Evolutionary conservation across 768 basidiomycete species (phyloP).

Genomic region (Kwoniella sp.): DNA sequence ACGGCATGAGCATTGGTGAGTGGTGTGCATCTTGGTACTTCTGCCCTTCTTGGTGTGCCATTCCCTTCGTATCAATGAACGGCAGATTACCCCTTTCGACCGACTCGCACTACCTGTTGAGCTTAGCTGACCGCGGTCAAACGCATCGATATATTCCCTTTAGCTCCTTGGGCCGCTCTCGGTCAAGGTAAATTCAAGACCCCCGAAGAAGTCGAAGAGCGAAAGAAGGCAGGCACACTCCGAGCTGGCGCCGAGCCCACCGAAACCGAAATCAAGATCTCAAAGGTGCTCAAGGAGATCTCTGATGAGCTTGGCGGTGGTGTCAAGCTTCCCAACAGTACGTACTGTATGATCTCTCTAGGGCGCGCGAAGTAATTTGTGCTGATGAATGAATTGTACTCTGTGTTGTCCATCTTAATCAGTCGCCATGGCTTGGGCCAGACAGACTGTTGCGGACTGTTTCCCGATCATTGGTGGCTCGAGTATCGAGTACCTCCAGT

Average conservation of each 20-base stretch:
- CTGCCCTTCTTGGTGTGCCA: background rate
- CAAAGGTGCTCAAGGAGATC: slow-evolving; percentile 40
- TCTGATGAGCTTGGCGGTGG: slow-evolving; percentile 43
- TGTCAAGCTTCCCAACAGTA: slow-evolving; percentile 25
- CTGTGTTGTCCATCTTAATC: background rate
- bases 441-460: slow-evolving; percentile 39
- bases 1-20: slow-evolving; percentile 27
- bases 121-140: slow-evolving; percentile 32
- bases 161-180: slow-evolving; percentile 59
- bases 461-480: slow-evolving; percentile 51
- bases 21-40: background rate
- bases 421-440: slow-evolving; percentile 47
- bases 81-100: too few relatives aligned
- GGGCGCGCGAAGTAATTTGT: slow-evolving; percentile 5
- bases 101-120: too few relatives aligned
- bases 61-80: too few relatives aligned
- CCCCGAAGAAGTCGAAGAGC: slow-evolving; percentile 34
- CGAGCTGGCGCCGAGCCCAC: slow-evolving; percentile 15
- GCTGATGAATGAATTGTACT: background rate
- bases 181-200: slow-evolving; percentile 57
- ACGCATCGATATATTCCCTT: background rate
- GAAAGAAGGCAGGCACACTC: slow-evolving; percentile 26
- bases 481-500: slow-evolving; percentile 40
- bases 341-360: too few relatives aligned
- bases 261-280: slow-evolving; percentile 24